phyloP scores from a whole-genome alignment of 2,329 filamentous ascomycete genomes.

The Leptographium procerum region DNA sequence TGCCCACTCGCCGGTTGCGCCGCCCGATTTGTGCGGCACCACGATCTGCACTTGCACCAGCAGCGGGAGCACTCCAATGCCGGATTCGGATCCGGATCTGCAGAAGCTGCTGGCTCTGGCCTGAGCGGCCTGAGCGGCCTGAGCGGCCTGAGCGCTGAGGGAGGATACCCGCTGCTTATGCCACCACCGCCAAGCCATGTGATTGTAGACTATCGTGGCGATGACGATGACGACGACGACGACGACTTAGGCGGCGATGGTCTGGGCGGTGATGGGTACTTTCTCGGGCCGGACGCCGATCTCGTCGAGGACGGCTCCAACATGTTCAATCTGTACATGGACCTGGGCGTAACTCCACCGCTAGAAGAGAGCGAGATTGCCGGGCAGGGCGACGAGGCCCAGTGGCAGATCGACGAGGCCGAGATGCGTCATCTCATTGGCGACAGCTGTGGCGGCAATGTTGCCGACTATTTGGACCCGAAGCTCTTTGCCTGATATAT shows the following conservation, averaged over 20 bases:
- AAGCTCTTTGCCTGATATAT: slow-evolving; percentile 7
- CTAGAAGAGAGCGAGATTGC: not conserved
- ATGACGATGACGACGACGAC: not conserved
- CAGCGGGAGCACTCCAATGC: slow-evolving; percentile 21
- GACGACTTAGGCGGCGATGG: not conserved
- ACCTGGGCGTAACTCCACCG: not conserved
- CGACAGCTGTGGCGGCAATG: slow-evolving; percentile 1
- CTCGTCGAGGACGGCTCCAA: not conserved
- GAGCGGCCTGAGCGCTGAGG: no score
- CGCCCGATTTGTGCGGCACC: slow-evolving; percentile 35
- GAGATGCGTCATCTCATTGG: slow-evolving; percentile 17
- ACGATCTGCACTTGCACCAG: slow-evolving; percentile 38
- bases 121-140: no score
- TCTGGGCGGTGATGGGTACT: not conserved
- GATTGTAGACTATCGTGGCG: no score
- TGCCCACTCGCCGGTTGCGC: slow-evolving; percentile 32
- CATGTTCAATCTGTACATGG: slow-evolving; percentile 3
- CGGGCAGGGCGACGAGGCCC: slow-evolving; percentile 1
- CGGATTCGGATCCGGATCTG: no score
- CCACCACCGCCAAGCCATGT: no score
- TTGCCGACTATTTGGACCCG: slow-evolving; percentile 7
- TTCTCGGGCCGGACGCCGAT: not conserved
- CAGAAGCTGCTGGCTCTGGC: no score
- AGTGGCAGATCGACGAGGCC: slow-evolving; percentile 16
- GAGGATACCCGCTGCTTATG: not conserved